phyloP scores from a whole-genome alignment of 2,329 filamentous ascomycete species.

The Aureobasidium sp. region DNA sequence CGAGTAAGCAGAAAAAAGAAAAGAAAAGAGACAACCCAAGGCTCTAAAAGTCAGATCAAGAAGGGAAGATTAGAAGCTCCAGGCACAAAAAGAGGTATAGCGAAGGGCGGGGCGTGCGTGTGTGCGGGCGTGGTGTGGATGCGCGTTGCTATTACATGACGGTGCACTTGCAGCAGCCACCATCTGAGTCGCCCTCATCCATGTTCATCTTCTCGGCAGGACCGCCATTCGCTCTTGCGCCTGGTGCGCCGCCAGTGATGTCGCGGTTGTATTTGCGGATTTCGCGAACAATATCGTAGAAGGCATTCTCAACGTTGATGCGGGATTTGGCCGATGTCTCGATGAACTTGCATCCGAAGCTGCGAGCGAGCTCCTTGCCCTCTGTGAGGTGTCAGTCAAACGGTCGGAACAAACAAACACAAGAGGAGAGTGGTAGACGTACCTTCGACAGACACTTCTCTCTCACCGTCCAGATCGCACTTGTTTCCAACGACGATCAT shows the following conservation, averaged over 20 bases:
- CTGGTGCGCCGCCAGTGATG: conserved; percentile 66
- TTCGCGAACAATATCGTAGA: conserved; percentile 96
- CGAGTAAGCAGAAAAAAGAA: conserved; percentile 7
- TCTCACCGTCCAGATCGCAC: conserved; percentile 91
- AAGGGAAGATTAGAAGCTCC: conserved; percentile 15
- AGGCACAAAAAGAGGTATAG: conserved; percentile 8
- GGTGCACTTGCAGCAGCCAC: conserved; percentile 80
- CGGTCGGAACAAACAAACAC: conserved; percentile 11
- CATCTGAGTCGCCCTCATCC: conserved; percentile 53
- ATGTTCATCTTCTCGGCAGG: conserved; percentile 75
- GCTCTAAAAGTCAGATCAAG: conserved; percentile 15
- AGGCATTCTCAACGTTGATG: conserved; percentile 96
- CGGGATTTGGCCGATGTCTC: conserved; percentile 97
- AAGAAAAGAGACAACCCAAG: conserved; percentile 10
- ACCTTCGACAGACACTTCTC: conserved; percentile 90
- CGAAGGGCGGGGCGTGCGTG: conserved; percentile 5
- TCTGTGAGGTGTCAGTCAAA: conserved; percentile 48
- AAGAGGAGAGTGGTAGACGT: conserved; percentile 32
- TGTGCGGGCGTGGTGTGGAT: background rate
- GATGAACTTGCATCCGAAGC: conserved; percentile 96
- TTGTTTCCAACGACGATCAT: conserved; percentile 99
- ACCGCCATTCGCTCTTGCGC: conserved; percentile 42
- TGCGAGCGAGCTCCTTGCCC: conserved; percentile 76
- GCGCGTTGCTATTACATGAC: conserved; percentile 61
- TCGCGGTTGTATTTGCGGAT: conserved; percentile 98